Conservation (phyloP, 257 asterid species). For the Solanum sparsipilum region DNA sequence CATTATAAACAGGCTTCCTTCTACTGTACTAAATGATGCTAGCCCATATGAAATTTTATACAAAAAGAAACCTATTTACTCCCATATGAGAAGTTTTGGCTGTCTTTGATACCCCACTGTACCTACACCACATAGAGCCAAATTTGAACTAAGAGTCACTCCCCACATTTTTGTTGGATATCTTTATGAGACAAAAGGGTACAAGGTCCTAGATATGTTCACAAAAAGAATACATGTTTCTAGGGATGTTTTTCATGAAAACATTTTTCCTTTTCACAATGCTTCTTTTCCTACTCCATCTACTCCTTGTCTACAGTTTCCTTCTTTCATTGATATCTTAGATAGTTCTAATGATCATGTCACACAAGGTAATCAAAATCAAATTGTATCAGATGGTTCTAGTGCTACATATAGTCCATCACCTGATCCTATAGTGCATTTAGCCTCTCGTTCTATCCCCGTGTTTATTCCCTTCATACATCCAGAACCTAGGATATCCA, state of each 20-base stretch:
- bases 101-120: not conserved
- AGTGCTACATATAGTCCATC: no score
- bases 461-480: no score
- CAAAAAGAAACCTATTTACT: not conserved
- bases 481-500: no score
- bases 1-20: no score
- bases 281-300: not conserved
- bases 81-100: not conserved
- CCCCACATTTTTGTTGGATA: not conserved
- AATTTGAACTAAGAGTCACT: not conserved
- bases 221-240: not conserved
- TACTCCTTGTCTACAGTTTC: no score
- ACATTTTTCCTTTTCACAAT: not conserved
- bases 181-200: not conserved
- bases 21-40: not conserved
- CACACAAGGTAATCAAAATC: no score
- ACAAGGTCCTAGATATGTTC: not conserved
- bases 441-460: no score
- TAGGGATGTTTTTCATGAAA: not conserved
- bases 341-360: no score
- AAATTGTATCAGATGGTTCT: no score
- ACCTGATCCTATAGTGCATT: no score
- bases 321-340: not conserved
- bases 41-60: not conserved
- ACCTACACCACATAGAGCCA: not conserved